These are phyloP conservation scores for Infundibulicybe gibba DNA, from an alignment of 768 basidiomycete species.

Conservation along the genomic window DNA sequence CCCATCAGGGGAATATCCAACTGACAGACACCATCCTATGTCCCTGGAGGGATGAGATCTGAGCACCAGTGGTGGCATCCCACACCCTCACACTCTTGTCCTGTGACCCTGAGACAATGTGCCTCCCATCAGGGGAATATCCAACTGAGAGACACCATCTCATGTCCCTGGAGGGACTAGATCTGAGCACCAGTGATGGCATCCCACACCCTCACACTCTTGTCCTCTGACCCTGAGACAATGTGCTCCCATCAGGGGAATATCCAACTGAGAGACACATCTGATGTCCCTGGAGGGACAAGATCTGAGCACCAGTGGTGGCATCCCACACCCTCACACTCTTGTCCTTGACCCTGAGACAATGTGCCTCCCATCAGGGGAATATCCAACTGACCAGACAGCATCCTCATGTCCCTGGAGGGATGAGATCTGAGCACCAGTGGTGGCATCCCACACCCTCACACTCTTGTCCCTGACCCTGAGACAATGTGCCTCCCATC, in stretches of 20 bases:
- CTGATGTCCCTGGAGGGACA: conserved; percentile 6
- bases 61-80: too few relatives aligned
- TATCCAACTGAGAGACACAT: conserved; percentile 14
- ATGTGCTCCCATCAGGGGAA: conserved; percentile 9
- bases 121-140: conserved; percentile 27
- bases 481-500: conserved; percentile 17
- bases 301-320: conserved; percentile 2
- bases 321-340: conserved; percentile 22
- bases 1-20: background rate
- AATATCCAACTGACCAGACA: conserved; percentile 2
- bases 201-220: too few relatives aligned
- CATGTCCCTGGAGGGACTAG: too few relatives aligned
- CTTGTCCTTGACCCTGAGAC: background rate
- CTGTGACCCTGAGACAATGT: too few relatives aligned
- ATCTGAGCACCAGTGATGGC: too few relatives aligned
- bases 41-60: too few relatives aligned
- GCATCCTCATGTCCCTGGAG: conserved; percentile 1
- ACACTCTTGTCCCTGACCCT: conserved; percentile 3
- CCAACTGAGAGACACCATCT: conserved; percentile 13
- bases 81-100: too few relatives aligned
- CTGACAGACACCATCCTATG: conserved; percentile 9
- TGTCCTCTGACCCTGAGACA: too few relatives aligned
- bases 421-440: conserved; percentile 1
- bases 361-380: background rate
- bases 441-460: conserved; percentile 2